These are phyloP conservation scores for Didymosphaeria variabile DNA, from an alignment of 2,329 filamentous ascomycete genomes.

Conservation along the genomic window DNA sequence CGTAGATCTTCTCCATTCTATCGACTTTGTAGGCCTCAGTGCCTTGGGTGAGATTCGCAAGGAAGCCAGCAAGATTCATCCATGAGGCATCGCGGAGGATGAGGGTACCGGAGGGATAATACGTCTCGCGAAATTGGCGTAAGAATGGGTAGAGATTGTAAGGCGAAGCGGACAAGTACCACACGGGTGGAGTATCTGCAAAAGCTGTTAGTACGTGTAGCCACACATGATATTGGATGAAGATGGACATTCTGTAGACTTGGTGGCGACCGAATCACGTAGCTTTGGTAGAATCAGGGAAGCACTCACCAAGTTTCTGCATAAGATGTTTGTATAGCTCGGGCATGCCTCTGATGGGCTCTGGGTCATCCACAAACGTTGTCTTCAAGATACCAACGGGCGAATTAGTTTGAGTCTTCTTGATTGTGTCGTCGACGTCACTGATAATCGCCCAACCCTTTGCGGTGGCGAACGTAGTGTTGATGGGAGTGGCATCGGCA, in stretches of 20 bases:
- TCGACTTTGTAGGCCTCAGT: slow-evolving; percentile 88
- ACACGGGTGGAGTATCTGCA: slow-evolving; percentile 73
- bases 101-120: slow-evolving; percentile 81
- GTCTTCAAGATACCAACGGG: slow-evolving; percentile 81
- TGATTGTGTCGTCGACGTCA: slow-evolving; percentile 96
- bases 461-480: slow-evolving; percentile 76
- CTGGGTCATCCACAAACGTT: slow-evolving; percentile 81
- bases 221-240: neutral
- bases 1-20: slow-evolving; percentile 78
- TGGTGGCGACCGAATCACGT: no score
- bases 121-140: slow-evolving; percentile 72
- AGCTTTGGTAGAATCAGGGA: no score
- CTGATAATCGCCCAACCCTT: slow-evolving; percentile 88
- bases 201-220: neutral
- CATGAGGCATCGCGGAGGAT: slow-evolving; percentile 86
- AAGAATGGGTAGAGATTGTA: slow-evolving; percentile 95
- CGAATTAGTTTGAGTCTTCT: slow-evolving; percentile 83
- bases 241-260: no score
- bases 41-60: slow-evolving; percentile 79
- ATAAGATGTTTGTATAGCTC: slow-evolving; percentile 78
- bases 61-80: slow-evolving; percentile 82
- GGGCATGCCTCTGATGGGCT: slow-evolving; percentile 81
- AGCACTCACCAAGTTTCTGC: slow-evolving; percentile 47
- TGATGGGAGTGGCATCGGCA: slow-evolving; percentile 63
- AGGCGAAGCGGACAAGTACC: slow-evolving; percentile 92